These are phyloP conservation scores for Auriculariales sp. DNA, from an alignment of 768 basidiomycete genomes.

Conservation along the genomic window DNA sequence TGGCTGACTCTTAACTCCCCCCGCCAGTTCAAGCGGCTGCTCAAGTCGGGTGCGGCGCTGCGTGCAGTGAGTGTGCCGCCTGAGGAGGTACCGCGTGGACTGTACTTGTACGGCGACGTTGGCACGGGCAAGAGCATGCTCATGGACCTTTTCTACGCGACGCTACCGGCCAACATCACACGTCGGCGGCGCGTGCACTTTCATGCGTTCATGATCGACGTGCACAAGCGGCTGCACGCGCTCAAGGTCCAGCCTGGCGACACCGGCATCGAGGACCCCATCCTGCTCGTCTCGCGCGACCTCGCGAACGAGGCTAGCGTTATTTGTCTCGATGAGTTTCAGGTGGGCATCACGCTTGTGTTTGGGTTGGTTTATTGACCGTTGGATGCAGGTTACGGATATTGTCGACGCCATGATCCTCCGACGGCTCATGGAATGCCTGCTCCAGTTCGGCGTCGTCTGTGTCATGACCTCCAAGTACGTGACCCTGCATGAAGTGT, in stretches of 20 bases:
- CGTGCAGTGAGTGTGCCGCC: constrained; percentile 21
- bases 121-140: constrained; percentile 98
- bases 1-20: constrained; percentile 9
- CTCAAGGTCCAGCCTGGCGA: constrained; percentile 59
- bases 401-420: constrained; percentile 98
- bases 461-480: constrained; percentile 97
- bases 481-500: constrained; percentile 15
- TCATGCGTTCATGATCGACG: constrained; percentile 98
- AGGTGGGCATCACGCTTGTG: constrained; percentile 34
- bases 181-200: constrained; percentile 89
- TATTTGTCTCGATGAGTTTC: constrained; percentile 96
- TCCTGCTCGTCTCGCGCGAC: constrained; percentile 75
- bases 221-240: constrained; percentile 82
- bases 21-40: constrained; percentile 16
- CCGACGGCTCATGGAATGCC: constrained; percentile 70
- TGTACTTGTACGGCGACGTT: constrained; percentile 93
- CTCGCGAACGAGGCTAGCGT: constrained; percentile 73
- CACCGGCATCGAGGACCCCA: constrained; percentile 56
- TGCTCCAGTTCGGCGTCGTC: constrained; percentile 80
- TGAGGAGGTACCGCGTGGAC: constrained; percentile 56
- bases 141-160: constrained; percentile 93
- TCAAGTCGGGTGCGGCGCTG: constrained; percentile 1
- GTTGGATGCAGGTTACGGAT: constrained; percentile 63
- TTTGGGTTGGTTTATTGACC: constrained; percentile 4
- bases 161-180: constrained; percentile 50